Conservation (phyloP, 2,329 filamentous ascomycete species). For the Aspergillus sergii region DNA sequence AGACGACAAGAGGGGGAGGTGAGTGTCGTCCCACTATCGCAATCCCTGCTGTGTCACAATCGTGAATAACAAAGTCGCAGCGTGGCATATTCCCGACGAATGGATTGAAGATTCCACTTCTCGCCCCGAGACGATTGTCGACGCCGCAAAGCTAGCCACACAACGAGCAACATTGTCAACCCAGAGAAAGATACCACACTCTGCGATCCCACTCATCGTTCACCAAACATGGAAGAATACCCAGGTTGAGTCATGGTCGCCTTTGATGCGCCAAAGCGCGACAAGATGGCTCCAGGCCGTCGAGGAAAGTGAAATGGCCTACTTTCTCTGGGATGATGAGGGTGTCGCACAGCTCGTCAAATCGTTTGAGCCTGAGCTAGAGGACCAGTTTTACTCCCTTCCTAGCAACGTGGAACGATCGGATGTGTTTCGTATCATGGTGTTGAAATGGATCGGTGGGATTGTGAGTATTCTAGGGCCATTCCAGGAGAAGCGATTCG, state of each 20-base stretch:
- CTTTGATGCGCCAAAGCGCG: slow-evolving; percentile 24
- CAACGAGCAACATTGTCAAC: neutral
- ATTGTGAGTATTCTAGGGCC: slow-evolving; percentile 7
- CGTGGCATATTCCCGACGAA: neutral
- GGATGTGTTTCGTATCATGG: slow-evolving; percentile 36
- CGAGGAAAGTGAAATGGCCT: slow-evolving; percentile 30
- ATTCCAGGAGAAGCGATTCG: neutral
- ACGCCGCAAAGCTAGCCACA: neutral
- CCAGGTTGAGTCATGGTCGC: slow-evolving; percentile 27
- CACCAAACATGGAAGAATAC: slow-evolving; percentile 39
- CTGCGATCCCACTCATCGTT: slow-evolving; percentile 33
- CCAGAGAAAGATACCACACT: slow-evolving; percentile 11
- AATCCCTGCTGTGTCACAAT: neutral
- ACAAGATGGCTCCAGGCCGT: slow-evolving; percentile 32
- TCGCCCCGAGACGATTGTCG: neutral
- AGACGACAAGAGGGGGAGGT: neutral
- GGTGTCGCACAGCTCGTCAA: slow-evolving; percentile 30
- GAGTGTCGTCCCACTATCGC: neutral
- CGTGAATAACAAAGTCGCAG: neutral
- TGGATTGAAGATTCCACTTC: neutral
- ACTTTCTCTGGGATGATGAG: slow-evolving; percentile 37
- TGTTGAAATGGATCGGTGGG: slow-evolving; percentile 31
- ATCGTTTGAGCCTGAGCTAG: slow-evolving; percentile 29
- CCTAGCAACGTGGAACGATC: slow-evolving; percentile 33
- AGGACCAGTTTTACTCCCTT: slow-evolving; percentile 23